Base-by-base conservation (phyloP, 768 basidiomycete species). In the Calocera viscosa region DNA sequence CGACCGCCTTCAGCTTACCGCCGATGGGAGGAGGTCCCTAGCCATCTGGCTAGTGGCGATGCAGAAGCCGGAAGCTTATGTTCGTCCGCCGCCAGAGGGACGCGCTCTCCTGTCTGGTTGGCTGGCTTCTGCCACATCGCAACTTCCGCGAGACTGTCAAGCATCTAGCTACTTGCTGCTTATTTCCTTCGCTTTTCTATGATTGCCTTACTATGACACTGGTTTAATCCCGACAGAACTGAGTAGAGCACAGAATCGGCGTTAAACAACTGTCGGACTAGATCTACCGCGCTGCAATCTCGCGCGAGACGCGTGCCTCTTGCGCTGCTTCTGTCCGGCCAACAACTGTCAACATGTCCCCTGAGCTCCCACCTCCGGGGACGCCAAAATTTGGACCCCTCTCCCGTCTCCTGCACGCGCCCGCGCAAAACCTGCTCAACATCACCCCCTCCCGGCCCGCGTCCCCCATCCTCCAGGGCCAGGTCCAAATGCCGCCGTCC, bases 391-490 rank as follows among this genome's bases (percentile, higher is more conserved):
- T 19, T 19, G 7, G 53, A 14, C 2, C 53, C 30, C 10, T 19
- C 24, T 60, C 26, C 22, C 53, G 30, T 47, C 53, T 60, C 30
- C 26, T 30, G 7, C 53, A 26, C 30, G 14, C 53, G 8, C 53
- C 2, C 24, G 14, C 53, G 5, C 53, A 28, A 32, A 14, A 7
- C 30, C 30, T 60, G 30, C 53, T 60, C 30, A 60, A 60, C 30
- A 60, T 60, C 53, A 60, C 53, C 14, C 53, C 53, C 53, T 60
- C 53, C 30, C 53, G 53, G 26, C 53, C 53, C 16, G 53, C 53
- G 7, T 60, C 53, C 8, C 53, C 53, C 30, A 26, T 60, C 24
- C 53, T 60, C 14, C 26, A 26, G 30, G 53, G 53, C 24, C 11
- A 26, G 3, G 53, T 60, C 14, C 26, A 60, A 7, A 12, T 60